Conservation (phyloP, 352 stramenopile genomes). For the Phytophthora megakarya region DNA sequence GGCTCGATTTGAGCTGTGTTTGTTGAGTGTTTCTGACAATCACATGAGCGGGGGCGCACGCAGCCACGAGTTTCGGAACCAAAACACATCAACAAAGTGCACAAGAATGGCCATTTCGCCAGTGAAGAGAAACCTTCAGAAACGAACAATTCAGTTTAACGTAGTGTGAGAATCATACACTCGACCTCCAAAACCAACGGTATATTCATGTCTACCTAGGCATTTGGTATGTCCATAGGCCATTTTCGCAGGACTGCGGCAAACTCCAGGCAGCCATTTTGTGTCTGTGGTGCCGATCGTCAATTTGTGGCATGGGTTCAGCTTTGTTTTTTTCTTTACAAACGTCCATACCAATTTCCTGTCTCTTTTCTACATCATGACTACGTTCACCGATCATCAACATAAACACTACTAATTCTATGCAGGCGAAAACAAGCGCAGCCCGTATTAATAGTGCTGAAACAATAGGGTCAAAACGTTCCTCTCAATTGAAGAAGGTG, state of each 20-base stretch:
- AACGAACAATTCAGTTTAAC: neutral
- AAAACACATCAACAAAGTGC: conserved; percentile 11
- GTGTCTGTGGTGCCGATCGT: conserved; percentile 10
- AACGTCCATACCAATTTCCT: conserved; percentile 4
- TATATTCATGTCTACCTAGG: too few species aligned
- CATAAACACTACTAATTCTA: too few species aligned
- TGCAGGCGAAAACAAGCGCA: too few species aligned
- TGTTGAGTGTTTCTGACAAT: conserved; percentile 8
- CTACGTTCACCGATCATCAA: too few species aligned
- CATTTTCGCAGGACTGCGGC: too few species aligned
- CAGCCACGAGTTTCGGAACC: conserved; percentile 15
- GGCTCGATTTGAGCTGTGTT: neutral
- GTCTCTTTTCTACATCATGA: too few species aligned
- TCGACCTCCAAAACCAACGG: too few species aligned
- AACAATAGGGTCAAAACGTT: too few species aligned
- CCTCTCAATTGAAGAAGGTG: too few species aligned
- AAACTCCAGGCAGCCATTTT: neutral
- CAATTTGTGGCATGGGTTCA: conserved; percentile 17
- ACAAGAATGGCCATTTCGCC: conserved; percentile 15
- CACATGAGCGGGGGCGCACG: neutral
- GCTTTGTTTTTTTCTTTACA: conserved; percentile 1
- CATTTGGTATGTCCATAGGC: neutral
- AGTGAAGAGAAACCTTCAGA: neutral
- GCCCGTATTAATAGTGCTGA: too few species aligned
- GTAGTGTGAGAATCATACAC: too few species aligned